A percentile compares a stretch with the other conserved stretches of the same genome.
These are phyloP conservation scores for Parascedosporium putredinis DNA, from an alignment of 2,329 filamentous ascomycete species.

Conservation along the genomic window DNA sequence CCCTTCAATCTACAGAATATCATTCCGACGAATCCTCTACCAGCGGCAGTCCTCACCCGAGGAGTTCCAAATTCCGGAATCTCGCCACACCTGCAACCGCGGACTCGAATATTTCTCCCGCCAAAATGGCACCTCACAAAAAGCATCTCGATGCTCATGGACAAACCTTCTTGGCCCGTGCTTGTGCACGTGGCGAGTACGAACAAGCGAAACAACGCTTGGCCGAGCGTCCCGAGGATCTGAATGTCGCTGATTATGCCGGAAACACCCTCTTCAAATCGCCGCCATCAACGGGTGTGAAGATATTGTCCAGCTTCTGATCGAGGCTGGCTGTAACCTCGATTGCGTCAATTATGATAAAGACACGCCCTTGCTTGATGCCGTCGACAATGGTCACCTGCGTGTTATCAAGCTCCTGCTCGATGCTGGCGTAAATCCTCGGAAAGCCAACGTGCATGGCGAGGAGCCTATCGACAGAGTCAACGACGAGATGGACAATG, in stretches of 20 bases:
- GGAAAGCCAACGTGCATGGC: constrained; percentile 82
- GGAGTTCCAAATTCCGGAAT: constrained; percentile 46
- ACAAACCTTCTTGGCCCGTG: constrained; percentile 79
- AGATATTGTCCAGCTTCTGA: constrained; percentile 77
- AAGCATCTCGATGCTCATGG: constrained; percentile 89
- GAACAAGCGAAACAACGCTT: constrained; percentile 66
- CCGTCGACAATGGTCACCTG: constrained; percentile 88
- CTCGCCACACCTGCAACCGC: constrained; percentile 45
- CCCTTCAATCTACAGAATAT: constrained; percentile 52
- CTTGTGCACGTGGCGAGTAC: constrained; percentile 76
- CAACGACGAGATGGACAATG: constrained; percentile 62
- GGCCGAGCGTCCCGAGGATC: constrained; percentile 70
- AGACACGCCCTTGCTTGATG: constrained; percentile 90
- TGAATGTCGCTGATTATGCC: constrained; percentile 85
- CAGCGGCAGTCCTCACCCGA: constrained; percentile 48
- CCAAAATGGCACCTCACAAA: constrained; percentile 62
- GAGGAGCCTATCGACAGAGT: constrained; percentile 85
- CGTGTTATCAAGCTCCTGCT: constrained; percentile 79
- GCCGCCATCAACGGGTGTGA: constrained; percentile 79
- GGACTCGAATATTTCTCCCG: constrained; percentile 53
- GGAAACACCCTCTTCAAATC: constrained; percentile 96
- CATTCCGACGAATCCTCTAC: constrained; percentile 58
- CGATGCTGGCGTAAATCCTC: constrained; percentile 80
- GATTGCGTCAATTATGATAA: constrained; percentile 72
- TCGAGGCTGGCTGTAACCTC: constrained; percentile 74